These are phyloP conservation scores for Lentinus tigrinus DNA, from an alignment of 768 basidiomycete species.

Conservation along the genomic window DNA sequence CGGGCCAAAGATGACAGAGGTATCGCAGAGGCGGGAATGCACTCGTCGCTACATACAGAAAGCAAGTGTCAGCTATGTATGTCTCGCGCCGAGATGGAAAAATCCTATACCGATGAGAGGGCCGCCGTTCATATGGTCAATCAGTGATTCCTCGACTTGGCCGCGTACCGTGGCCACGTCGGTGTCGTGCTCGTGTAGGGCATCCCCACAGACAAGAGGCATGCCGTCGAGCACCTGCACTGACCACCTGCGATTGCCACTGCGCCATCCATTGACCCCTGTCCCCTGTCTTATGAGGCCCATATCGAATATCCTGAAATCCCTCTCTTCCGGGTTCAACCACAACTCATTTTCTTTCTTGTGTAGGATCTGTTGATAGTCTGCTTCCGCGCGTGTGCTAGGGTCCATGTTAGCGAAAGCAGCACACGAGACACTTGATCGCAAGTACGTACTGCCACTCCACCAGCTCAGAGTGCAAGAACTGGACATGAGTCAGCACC, in stretches of 20 bases:
- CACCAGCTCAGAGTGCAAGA: neutral
- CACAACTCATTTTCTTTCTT: neutral
- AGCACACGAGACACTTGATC: neutral
- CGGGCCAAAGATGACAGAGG: neutral
- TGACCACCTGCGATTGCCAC: neutral
- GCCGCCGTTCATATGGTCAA: neutral
- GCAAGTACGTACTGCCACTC: neutral
- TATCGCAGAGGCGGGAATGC: neutral
- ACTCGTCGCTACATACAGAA: neutral
- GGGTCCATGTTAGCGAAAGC: neutral
- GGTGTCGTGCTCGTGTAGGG: neutral
- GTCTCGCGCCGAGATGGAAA: neutral
- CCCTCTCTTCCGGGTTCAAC: neutral
- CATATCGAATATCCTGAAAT: neutral
- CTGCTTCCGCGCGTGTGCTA: neutral
- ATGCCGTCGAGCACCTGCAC: neutral
- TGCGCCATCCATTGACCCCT: too few species aligned
- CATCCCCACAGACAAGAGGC: neutral
- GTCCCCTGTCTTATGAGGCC: too few species aligned
- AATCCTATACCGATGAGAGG: neutral
- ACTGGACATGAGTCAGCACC: neutral
- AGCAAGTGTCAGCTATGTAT: neutral
- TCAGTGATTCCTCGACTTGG: neutral
- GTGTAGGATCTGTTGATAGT: neutral
- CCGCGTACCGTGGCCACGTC: neutral